A percentile compares a stretch with the other conserved stretches of the same genome.
Evolutionary conservation across 2,329 filamentous ascomycete genomes (phyloP).

Genomic region (Diaporthe destruens): DNA sequence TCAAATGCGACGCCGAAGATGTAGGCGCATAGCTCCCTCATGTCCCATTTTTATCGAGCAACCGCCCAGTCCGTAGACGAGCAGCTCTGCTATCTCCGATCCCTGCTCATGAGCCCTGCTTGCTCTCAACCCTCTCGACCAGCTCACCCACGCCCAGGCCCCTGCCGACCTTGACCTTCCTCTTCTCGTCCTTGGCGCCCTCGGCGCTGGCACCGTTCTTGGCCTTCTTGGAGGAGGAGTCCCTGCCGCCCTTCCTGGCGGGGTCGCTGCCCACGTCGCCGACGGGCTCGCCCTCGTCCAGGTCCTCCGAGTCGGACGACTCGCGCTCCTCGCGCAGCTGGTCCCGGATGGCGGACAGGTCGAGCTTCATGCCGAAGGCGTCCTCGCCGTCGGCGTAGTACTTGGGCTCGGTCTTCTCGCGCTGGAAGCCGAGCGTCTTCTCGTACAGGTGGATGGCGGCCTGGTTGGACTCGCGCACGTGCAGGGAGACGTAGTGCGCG

Average conservation of each 20-base stretch:
- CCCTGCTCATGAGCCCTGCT: constrained; percentile 51
- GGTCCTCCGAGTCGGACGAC: constrained; percentile 47
- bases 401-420: constrained; percentile 86
- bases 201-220: constrained; percentile 49
- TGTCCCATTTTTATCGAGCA: neutral
- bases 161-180: constrained; percentile 88
- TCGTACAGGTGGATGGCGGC: constrained; percentile 94
- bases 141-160: constrained; percentile 82
- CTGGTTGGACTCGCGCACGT: constrained; percentile 93
- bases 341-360: constrained; percentile 74
- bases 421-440: constrained; percentile 89
- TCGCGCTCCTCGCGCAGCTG: constrained; percentile 59
- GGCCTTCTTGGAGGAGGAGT: constrained; percentile 47
- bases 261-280: constrained; percentile 72
- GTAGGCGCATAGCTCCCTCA: neutral
- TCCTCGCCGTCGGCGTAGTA: constrained; percentile 99
- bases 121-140: constrained; percentile 77
- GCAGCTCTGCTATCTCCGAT: neutral
- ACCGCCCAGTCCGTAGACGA: neutral
- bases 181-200: constrained; percentile 70
- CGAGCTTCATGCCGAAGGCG: constrained; percentile 92
- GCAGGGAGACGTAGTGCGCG: constrained; percentile 92
- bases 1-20: neutral
- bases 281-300: constrained; percentile 78
- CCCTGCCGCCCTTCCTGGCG: constrained; percentile 32